A percentile compares a stretch with the other conserved stretches of the same genome.
phyloP scores from a whole-genome alignment of 2,329 filamentous ascomycete genomes.

The Pyricularia pennisetigena region DNA sequence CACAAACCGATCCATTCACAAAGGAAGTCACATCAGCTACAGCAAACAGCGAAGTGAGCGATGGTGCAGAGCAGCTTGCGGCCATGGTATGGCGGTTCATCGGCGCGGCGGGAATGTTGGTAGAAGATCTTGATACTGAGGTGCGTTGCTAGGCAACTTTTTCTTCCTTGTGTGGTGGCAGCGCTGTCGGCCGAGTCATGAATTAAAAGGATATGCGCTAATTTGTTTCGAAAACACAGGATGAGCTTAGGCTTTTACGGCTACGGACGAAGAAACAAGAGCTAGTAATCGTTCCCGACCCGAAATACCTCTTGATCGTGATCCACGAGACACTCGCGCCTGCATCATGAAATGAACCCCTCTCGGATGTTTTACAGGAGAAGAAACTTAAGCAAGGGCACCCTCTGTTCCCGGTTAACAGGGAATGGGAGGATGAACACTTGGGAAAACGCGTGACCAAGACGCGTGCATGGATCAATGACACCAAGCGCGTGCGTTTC shows the following conservation, averaged over 20 bases:
- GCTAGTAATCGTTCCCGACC: constrained; percentile 71
- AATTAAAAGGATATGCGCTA: neutral
- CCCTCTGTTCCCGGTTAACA: neutral
- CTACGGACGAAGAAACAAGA: constrained; percentile 80
- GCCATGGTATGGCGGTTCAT: constrained; percentile 69
- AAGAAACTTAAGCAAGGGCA: neutral
- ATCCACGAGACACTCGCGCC: constrained; percentile 72
- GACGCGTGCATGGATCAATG: neutral
- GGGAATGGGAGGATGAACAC: neutral
- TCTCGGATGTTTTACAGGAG: neutral
- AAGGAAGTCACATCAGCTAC: neutral
- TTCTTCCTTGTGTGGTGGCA: neutral
- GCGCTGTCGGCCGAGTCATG: neutral
- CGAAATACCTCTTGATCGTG: constrained; percentile 69
- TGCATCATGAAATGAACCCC: constrained; percentile 22
- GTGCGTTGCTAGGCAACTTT: constrained; percentile 24
- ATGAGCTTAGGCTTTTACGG: constrained; percentile 67
- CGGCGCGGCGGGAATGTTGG: constrained; percentile 55
- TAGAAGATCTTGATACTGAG: constrained; percentile 65
- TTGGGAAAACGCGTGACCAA: neutral
- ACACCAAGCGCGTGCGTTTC: neutral
- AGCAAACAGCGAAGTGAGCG: constrained; percentile 24
- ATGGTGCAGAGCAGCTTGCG: constrained; percentile 61
- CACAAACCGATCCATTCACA: neutral
- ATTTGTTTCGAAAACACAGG: constrained; percentile 28